Evolutionary conservation across 208 protist species (phyloP), one percentile per base, ranked within the genome.

Genomic region (Crithidia expoeki): DNA sequence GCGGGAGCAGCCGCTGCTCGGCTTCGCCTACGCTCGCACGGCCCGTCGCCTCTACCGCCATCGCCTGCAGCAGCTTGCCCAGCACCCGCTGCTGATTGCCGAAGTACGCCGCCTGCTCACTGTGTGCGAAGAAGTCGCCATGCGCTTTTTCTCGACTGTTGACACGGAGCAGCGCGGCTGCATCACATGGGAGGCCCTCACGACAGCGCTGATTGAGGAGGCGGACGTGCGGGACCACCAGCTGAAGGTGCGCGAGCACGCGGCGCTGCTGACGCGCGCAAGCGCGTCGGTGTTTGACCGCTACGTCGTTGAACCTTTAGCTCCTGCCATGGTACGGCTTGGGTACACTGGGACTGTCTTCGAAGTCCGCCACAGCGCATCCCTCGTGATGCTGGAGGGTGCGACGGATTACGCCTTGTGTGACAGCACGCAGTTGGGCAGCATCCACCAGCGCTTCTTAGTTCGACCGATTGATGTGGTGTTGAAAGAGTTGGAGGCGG

Each of bases 211-310:
- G 21, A 90, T 89, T 42, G 88, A 94, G 69, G 81, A 85, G 49
- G 85, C 88, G 3, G 88, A 92, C 50, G 83, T 89, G 4, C 56
- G 60, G 63, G 72, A 80, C 46, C 83, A 90, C 72, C 85, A 88
- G 46, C 68, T 79, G 28, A 78, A 80, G 46, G 60, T 69, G 58
- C 79, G 76, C 32, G 74, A 88, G 51, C 80, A 89, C n/a, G 83
- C 70, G 38, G 73, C 64, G 2, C 66, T 80, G 64, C 70, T 67
- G 30, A 80, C 76, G 11, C 80, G 79, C 34, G 66, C 72, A 51
- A 87, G 72, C 61, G 83, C 85, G 19, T 84, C 74, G 38, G 82
- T 92, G 12, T 92, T 94, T 68, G 88, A 94, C 61, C 76, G 83
- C 21, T 92, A 89, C 63, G 72, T 86, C 7, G 77, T 91, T 17